Base-by-base conservation (phyloP, 306 rosid species). In the Fagus sylvatica region DNA sequence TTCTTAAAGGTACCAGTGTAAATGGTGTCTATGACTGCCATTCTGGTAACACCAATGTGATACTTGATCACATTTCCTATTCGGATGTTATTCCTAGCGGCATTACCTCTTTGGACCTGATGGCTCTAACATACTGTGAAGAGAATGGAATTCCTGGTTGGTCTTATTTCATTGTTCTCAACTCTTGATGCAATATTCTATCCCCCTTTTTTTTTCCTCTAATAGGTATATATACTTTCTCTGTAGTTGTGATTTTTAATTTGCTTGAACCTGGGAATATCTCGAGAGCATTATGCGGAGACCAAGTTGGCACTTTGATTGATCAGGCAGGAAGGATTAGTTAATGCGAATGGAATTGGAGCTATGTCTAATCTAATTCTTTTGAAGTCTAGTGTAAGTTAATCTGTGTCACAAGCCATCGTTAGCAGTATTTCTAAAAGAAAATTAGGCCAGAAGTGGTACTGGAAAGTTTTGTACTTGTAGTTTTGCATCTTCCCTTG, bases 271-370 rank as follows among this genome's bases (percentile, higher is more conserved):
- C 90, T n/a, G 93, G 90, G 80, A 87, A 87, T 82, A 83, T 89
- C 76, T 89, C 93, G 55, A 89, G 84, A 81, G 93, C 93, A 34
- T 79, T 85, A 74, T 89, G 93, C 41, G 93, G 93, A 76, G 89
- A 87, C 49, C 90, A 89, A 79, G 89, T 89, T 28, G 90, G 90
- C 69, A 89, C 89, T 41, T 86, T 89, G 77, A 87, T 89, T 68
- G 88, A 89, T 76, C 87, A 85, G 75, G 77, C 85, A 30, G 91
- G 93, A 79, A 85, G 85, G 71, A 74, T 87, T 62, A 76, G 82
- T 66, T 87, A 78, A 85, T n/a, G 30, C 11, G 5, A 2, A 7
- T 8, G 6, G 22, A 9, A 2, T 13, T 8, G 6, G 22, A 19
- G 7, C 36, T 4, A 43, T 42, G 19, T 16, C 69, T 10, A 69